Conservation (phyloP, 75 land plant genomes). For the Chamaecyparis obtusa region DNA sequence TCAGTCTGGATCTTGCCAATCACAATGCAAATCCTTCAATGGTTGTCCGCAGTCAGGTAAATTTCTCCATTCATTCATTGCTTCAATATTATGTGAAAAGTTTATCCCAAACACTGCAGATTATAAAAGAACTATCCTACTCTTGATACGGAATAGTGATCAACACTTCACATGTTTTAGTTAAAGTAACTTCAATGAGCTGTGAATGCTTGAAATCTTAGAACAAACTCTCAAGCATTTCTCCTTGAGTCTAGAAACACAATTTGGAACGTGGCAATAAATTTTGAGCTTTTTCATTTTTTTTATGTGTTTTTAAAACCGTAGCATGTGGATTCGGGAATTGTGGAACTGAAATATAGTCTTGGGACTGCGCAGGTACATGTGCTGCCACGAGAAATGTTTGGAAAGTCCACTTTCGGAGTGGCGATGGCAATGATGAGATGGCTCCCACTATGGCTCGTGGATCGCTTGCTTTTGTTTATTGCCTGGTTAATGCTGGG, state of each 20-base stretch:
- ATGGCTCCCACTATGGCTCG: constrained; percentile 46
- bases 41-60: constrained; percentile 67
- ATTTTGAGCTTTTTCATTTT: not conserved
- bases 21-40: constrained; percentile 60
- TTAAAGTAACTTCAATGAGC: not conserved
- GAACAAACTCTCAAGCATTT: not conserved
- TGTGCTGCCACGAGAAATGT: constrained; percentile 52
- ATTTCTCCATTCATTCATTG: not conserved
- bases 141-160: not conserved
- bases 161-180: not conserved
- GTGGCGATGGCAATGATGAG: constrained; percentile 20
- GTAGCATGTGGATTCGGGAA: not conserved
- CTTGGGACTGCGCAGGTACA: constrained; percentile 35
- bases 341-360: not conserved
- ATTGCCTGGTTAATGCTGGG: constrained; percentile 33
- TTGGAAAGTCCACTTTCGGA: constrained; percentile 40
- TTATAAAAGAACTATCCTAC: too few species aligned
- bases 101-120: too few species aligned
- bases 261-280: not conserved
- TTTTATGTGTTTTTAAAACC: not conserved
- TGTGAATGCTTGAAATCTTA: not conserved
- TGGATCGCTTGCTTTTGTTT: constrained; percentile 32
- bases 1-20: constrained; percentile 65
- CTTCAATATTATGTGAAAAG: not conserved
- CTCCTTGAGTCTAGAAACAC: too few species aligned